phyloP scores from a whole-genome alignment of 1,139 yeast species.

The Debaryomyces psychrophilus region DNA sequence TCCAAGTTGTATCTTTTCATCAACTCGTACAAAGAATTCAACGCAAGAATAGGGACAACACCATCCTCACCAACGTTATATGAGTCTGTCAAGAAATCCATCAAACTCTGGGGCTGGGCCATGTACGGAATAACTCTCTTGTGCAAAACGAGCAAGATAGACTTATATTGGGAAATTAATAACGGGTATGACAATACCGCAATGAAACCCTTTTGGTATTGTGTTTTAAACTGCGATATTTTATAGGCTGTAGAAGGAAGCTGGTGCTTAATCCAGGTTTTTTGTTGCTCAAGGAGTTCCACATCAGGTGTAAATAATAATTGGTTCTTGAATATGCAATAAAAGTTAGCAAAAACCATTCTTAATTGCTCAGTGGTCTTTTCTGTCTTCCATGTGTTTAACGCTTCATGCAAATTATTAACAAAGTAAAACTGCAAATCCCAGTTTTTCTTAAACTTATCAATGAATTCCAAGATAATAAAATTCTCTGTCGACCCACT shows the following conservation, averaged over 20 bases:
- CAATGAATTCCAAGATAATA: slow-evolving; percentile 61
- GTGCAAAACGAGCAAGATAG: slow-evolving; percentile 70
- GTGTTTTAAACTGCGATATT: slow-evolving; percentile 58
- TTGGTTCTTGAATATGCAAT: slow-evolving; percentile 39
- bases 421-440: slow-evolving; percentile 72
- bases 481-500: slow-evolving; percentile 59
- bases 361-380: slow-evolving; percentile 23
- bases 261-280: slow-evolving; percentile 36
- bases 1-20: slow-evolving; percentile 85
- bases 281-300: slow-evolving; percentile 36
- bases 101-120: slow-evolving; percentile 76
- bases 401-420: slow-evolving; percentile 27
- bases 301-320: slow-evolving; percentile 26
- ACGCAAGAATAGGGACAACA: slow-evolving; percentile 74
- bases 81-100: slow-evolving; percentile 93
- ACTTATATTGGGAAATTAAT: slow-evolving; percentile 65
- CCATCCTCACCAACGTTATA: slow-evolving; percentile 66
- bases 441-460: slow-evolving; percentile 55
- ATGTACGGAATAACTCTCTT: slow-evolving; percentile 82
- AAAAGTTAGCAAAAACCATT: slow-evolving; percentile 41
- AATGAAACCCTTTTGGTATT: slow-evolving; percentile 73
- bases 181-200: slow-evolving; percentile 53
- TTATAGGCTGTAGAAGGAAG: slow-evolving; percentile 62
- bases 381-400: slow-evolving; percentile 26
- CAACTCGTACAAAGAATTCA: slow-evolving; percentile 84